Conservation (phyloP, 805 yeast species). For the Metschnikowia kunwiensis region DNA sequence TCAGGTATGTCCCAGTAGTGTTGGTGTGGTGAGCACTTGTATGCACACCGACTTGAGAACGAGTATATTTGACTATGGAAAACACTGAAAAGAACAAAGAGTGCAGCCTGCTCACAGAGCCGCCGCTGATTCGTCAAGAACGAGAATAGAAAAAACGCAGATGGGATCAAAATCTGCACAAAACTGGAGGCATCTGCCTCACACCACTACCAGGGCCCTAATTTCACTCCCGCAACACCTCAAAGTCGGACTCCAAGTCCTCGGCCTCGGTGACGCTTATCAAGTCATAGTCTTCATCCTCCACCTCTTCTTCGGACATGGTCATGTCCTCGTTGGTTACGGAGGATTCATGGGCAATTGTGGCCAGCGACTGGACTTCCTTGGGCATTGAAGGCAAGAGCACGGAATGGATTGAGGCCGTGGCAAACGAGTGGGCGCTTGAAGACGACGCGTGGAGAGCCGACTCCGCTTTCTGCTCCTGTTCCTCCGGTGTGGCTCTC, state of each 20-base stretch:
- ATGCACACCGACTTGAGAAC: too few relatives aligned
- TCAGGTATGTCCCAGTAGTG: too few relatives aligned
- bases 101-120: not conserved
- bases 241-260: conserved; percentile 35
- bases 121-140: not conserved
- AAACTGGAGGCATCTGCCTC: too few relatives aligned
- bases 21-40: too few relatives aligned
- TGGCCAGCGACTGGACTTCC: conserved; percentile 3
- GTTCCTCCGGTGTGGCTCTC: not conserved
- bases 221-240: conserved; percentile 32
- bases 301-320: conserved; percentile 11
- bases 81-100: too few relatives aligned
- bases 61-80: too few relatives aligned
- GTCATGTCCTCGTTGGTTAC: conserved; percentile 4
- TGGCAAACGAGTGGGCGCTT: conserved; percentile 7
- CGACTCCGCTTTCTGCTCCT: not conserved
- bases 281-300: conserved; percentile 33
- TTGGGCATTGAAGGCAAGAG: conserved; percentile 11
- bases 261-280: conserved; percentile 30
- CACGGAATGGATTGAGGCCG: conserved; percentile 11
- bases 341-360: not conserved
- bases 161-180: too few relatives aligned
- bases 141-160: not conserved
- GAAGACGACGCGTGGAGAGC: conserved; percentile 4
- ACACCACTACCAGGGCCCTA: not conserved